Evolutionary conservation across 768 basidiomycete genomes (phyloP).

Genomic region (Lactarius vividus): DNA sequence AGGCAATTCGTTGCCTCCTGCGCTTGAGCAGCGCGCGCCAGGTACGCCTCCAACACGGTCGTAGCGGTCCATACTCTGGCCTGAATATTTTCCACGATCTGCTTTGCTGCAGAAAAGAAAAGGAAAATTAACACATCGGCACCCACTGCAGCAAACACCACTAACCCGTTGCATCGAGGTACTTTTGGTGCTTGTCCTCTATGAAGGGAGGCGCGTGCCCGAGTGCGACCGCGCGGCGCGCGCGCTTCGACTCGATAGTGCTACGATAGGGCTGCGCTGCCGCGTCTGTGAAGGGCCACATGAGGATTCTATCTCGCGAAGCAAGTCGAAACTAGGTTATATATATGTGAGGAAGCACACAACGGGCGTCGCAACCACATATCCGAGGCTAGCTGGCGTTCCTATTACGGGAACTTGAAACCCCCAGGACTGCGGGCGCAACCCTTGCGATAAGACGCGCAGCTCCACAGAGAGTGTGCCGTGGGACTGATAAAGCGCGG

Average conservation of each 20-base stretch:
- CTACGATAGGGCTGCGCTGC: conserved; percentile 3
- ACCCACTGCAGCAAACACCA: neutral
- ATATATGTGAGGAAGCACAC: neutral
- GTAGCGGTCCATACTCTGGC: conserved; percentile 45
- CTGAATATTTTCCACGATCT: conserved; percentile 44
- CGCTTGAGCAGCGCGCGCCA: conserved; percentile 48
- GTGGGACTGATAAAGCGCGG: no score
- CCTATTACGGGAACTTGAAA: no score
- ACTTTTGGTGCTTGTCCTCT: conserved; percentile 20
- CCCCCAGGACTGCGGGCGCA: neutral
- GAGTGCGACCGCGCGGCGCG: conserved; percentile 28
- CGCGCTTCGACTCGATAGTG: conserved; percentile 25
- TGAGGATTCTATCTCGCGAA: neutral
- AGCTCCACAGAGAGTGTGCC: no score
- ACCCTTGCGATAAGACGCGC: neutral
- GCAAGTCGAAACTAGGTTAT: neutral
- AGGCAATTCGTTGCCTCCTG: conserved; percentile 71
- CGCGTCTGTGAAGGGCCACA: conserved; percentile 12
- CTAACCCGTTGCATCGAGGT: conserved; percentile 50
- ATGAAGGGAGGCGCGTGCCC: conserved; percentile 16
- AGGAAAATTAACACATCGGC: no score
- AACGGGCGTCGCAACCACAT: neutral
- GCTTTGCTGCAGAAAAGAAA: conserved; percentile 34
- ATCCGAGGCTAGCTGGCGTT: neutral
- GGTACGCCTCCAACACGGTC: conserved; percentile 45